Base-by-base conservation (phyloP, 2,329 filamentous ascomycete species). In the Xylariales sp. region DNA sequence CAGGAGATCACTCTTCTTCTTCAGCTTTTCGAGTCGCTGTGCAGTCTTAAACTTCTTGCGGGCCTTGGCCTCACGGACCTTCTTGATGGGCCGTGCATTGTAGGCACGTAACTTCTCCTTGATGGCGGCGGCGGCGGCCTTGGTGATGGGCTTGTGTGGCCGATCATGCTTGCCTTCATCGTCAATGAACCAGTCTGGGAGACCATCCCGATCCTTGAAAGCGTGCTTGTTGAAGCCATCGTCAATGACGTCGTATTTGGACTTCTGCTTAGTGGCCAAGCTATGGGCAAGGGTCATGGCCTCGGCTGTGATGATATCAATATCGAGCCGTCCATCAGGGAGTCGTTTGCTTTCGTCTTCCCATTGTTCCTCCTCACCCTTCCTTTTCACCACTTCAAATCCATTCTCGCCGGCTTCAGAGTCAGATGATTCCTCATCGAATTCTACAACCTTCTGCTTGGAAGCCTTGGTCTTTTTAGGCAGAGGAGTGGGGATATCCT, bases 301-400 rank as follows among this genome's bases (percentile, higher is more conserved):
- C 70, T 98, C 93, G 5, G 89, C 93, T n/a, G 93, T 98, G 56
- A 97, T 95, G 54, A 98, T 97, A 60, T 97, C 89, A 63, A 98
- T 95, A 57, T 96, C 90, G 28, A 74, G 66, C 52, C 73, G 77
- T 40, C 82, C 83, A 51, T 85, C 77, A 39, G 78, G 71, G 45
- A 69, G 73, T 37, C 75, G 73, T 43, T 77, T 78, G 37, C 81
- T 75, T 43, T 80, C 70, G 32, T 79, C 71, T 49, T 87, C 82
- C 84, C 84, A 88, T 41, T 77, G 69, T 5, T 69, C 67, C 29
- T 73, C 69, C 5, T 62, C 55, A 14, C 62, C 50, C 10, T 62
- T 60, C 36, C 58, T 60, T 51, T 77, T 79, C 17, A 84, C 79
- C 14, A 80, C 70, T 53, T 88, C 81, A 41, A 87, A 83, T 32